Conservation (phyloP, 2,329 filamentous ascomycete genomes). For the Lecanicillium sp. region DNA sequence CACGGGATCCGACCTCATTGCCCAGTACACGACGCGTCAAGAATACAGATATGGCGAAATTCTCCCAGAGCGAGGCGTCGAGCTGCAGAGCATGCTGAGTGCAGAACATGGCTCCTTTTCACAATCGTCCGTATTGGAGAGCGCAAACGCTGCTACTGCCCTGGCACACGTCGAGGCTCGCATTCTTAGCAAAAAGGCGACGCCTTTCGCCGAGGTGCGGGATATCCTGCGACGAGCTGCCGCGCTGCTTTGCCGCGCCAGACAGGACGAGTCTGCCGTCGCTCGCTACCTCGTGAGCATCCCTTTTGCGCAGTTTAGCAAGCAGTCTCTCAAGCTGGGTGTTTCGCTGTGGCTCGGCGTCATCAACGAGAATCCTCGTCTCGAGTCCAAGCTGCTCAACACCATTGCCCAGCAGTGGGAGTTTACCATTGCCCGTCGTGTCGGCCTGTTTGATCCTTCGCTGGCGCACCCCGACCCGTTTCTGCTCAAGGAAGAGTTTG, state of each 20-base stretch:
- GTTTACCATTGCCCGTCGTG: constrained; percentile 64
- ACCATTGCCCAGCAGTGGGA: constrained; percentile 93
- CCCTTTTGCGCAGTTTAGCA: constrained; percentile 87
- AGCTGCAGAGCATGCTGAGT: constrained; percentile 54
- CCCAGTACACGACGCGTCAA: constrained; percentile 93
- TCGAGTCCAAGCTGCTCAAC: constrained; percentile 77
- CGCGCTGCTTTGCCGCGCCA: constrained; percentile 72
- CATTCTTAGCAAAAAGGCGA: constrained; percentile 59
- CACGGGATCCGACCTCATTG: constrained; percentile 90
- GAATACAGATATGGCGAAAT: constrained; percentile 86
- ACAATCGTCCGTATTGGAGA: constrained; percentile 44
- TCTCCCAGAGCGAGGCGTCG: constrained; percentile 58
- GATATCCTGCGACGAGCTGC: constrained; percentile 80
- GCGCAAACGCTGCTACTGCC: constrained; percentile 53
- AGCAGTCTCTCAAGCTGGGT: constrained; percentile 90
- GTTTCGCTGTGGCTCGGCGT: constrained; percentile 95
- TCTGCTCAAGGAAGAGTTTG: constrained; percentile 84
- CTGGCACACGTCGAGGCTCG: constrained; percentile 67
- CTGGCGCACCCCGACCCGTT: constrained; percentile 80
- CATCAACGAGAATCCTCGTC: constrained; percentile 86
- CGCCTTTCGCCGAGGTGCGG: constrained; percentile 67
- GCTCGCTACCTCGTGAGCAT: constrained; percentile 85
- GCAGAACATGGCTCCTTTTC: constrained; percentile 45
- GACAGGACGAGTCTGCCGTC: constrained; percentile 68
- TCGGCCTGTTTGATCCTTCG: constrained; percentile 71